Conservation (phyloP, 2,329 filamentous ascomycete species). For the Graphiopsis chlorocephala region DNA sequence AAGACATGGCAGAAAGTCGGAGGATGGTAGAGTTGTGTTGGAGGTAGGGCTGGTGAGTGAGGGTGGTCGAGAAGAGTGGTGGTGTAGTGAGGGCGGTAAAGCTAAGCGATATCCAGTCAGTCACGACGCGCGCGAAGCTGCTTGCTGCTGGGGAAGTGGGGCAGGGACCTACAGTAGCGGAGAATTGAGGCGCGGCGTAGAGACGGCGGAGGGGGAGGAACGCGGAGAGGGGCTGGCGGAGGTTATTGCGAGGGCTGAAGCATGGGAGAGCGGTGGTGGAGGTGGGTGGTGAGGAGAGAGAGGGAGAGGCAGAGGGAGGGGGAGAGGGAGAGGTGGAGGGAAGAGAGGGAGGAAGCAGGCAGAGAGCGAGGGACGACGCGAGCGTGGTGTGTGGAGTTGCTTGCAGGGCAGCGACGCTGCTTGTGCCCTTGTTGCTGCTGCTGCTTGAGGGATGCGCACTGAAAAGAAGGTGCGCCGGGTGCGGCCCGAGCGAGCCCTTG, state of each 20-base stretch:
- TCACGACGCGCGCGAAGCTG: slow-evolving; percentile 11
- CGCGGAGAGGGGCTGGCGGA: neutral
- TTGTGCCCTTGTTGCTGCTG: neutral
- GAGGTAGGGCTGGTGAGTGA: slow-evolving; percentile 6
- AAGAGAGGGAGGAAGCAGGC: neutral
- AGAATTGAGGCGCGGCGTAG: neutral
- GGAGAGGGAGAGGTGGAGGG: neutral
- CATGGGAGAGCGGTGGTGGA: neutral
- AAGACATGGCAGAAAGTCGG: slow-evolving; percentile 27
- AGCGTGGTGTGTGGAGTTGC: neutral
- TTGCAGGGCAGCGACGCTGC: neutral
- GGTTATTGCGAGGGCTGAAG: neutral
- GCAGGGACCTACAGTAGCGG: slow-evolving; percentile 10
- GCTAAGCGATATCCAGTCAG: slow-evolving; percentile 7
- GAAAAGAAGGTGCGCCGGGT: neutral
- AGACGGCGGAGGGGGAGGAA: slow-evolving; percentile 4
- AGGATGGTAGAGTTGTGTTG: neutral
- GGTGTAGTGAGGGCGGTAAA: slow-evolving; percentile 5
- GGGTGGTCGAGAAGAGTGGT: neutral
- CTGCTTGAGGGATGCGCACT: neutral
- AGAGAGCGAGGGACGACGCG: neutral
- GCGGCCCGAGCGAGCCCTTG: neutral
- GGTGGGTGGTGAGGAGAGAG: neutral
- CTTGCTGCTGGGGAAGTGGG: slow-evolving; percentile 14
- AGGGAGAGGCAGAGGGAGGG: neutral